Evolutionary conservation across 148 eudicot genomes (phyloP), one percentile per base, ranked within the genome.

Genomic region (Camellia japonica): DNA sequence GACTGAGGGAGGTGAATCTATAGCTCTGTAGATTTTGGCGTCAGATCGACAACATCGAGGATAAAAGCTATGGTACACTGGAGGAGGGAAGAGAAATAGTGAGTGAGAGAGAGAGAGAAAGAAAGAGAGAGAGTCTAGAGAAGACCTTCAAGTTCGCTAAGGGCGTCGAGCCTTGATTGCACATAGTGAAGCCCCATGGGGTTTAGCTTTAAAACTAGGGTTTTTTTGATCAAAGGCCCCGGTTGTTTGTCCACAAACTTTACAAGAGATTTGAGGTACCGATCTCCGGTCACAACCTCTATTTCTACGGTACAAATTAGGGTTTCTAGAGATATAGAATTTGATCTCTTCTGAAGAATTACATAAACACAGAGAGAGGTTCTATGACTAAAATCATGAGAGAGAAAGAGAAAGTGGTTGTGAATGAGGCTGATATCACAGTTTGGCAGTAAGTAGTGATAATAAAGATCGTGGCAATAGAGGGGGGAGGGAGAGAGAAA

Each of bases 111-210:
- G 30, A 0, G 30, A 0, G 30, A 0, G 30, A 23, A 0, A 23
- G 30, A 23, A 0, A 23, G 30, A 23, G 30, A 23, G 30, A 23
- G 30, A 23, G 30, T 23, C 30, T 23, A 23, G 10, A 91, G 88
- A 9, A 95, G 83, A 49, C 85, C 78, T 82, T 95, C 98, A 2
- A 95, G 88, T 86, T 95, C 98, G 67, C 78, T 76, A n/a, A 95
- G 82, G 9, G 98, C 93, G 60, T 95, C 97, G 5, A 95, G 80
- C 73, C 97, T 85, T 4, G 97, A 91, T 60, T 92, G 94, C 8
- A 95, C 97, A 73, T 95, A 95, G 77, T 94, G 97, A 3, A 95
- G 85, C 2, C 98, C 97, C 0, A 93, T 90, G 3, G 97, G 97
- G 67, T 23, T 23, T 0, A 23, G 0, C 30, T 23, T 23, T 0